Base-by-base conservation (phyloP, 371 early-diverging fungal species). In the Chytridium lagenaria region DNA sequence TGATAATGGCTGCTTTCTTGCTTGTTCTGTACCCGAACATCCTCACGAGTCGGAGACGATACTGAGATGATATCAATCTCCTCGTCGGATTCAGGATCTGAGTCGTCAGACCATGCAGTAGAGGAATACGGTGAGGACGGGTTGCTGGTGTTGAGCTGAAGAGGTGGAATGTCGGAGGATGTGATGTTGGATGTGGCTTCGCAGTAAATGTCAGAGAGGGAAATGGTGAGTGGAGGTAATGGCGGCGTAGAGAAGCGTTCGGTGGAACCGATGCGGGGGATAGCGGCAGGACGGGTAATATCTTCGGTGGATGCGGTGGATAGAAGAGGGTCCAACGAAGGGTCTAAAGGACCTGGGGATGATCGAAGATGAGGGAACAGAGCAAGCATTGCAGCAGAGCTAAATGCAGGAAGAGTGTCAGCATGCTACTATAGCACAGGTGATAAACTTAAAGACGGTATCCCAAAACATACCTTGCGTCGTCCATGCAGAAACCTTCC, bases 141-240 rank as follows among this genome's bases (percentile, higher is more conserved):
- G 44, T 44, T 44, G 44, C 44, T 44, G 44, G 12, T 19, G 44
- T 7, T 19, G 7, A 44, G 44, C 7, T 12, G 44, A 44, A 7
- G 7, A 12, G 7, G 44, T 19, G 44, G 12, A 12, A 19, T 44
- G 44, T n/a, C n/a, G n/a, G n/a, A n/a, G n/a, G n/a, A n/a, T n/a
- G n/a, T n/a, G n/a, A n/a, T n/a, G n/a, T n/a, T n/a, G n/a, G n/a
- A n/a, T n/a, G n/a, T n/a, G n/a, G 44, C 19, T 61, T 74, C 69
- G 31, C 67, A 69, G 67, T 75, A 75, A 19, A 75, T 75, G 61
- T 75, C 75, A 1, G 75, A 65, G n/a, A 75, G 66, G 10, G 67
- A 51, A 22, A 75, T 59, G 51, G 70, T 33, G 12, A 69, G 44
- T 19, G 44, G 44, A 12, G 44, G 44, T 7, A 26, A 55, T 28